Evolutionary conservation across 306 rosid species (phyloP), one percentile per base, ranked within the genome.

Genomic region (Pterocarpus santalinus): DNA sequence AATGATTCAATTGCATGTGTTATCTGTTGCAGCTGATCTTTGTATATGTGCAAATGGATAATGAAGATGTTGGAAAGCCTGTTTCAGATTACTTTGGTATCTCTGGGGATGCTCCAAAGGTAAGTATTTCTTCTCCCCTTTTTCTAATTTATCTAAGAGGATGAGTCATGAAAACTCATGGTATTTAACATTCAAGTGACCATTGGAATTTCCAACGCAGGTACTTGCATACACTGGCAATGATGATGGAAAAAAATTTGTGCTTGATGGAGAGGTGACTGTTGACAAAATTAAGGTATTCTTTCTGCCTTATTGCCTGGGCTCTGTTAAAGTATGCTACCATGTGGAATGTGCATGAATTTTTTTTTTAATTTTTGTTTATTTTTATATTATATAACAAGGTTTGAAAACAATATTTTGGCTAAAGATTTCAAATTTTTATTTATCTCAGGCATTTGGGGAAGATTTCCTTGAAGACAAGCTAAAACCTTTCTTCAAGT

Each of bases 81-180:
- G 97, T 92, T 78, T 85, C 98, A 79, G 98, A 92, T 8, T 92
- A 96, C 88, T 96, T 96, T 83, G 99, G 99, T 80, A 56, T 96
- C 78, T 86, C 83, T 47, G 89, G 98, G 53, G 85, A 85, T 88
- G 93, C 49, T 85, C 97, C 98, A 75, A 68, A 87, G 85, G 99
- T 92, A 89, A 69, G 64, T 35, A 14, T 84, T 81, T 87, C 81
- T 74, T 57, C 75, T 57, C 57, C 64, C 65, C 38, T 66, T 55
- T 66, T 43, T 30, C 35, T 44, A 30, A 51, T 47, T 72, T 34
- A 56, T 79, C 61, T 56, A n/a, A 36, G 58, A 60, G 69, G 44
- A 67, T 58, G 46, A 53, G 60, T 74, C 47, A 12, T 33, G 52
- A 49, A 62, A 22, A 77, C 72, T 79, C 77, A 38, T 17, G 30